Evolutionary conservation across 2,329 filamentous ascomycete genomes (phyloP).

Genomic region (Dactylella cylindrospora): DNA sequence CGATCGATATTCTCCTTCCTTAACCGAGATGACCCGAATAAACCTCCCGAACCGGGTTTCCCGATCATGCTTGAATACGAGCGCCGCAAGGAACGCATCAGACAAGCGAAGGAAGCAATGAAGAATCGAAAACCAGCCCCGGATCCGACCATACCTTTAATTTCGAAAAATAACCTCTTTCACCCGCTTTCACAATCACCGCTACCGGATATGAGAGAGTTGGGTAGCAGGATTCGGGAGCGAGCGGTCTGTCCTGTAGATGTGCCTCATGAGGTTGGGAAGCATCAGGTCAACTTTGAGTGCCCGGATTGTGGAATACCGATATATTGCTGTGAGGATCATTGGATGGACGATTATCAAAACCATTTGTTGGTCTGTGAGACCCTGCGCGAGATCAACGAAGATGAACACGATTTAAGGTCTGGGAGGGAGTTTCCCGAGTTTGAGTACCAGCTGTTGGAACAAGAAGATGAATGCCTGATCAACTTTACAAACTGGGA

Average conservation of each 20-base stretch:
- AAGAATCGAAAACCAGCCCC: slow-evolving; percentile 24
- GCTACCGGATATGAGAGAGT: slow-evolving; percentile 78
- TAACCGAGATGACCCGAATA: slow-evolving; percentile 28
- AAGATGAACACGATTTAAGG: slow-evolving; percentile 92
- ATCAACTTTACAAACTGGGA: slow-evolving; percentile 99
- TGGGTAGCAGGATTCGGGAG: slow-evolving; percentile 87
- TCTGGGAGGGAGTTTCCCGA: slow-evolving; percentile 91
- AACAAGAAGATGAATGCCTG: slow-evolving; percentile 86
- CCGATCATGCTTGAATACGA: slow-evolving; percentile 11
- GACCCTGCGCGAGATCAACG: slow-evolving; percentile 86
- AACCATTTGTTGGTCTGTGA: slow-evolving; percentile 90
- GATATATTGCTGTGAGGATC: slow-evolving; percentile 87
- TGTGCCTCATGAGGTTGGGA: slow-evolving; percentile 72
- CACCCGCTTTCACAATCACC: slow-evolving; percentile 89
- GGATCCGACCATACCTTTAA: slow-evolving; percentile 50
- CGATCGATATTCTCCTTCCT: slow-evolving; percentile 35
- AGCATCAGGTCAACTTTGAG: slow-evolving; percentile 83
- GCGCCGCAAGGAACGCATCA: slow-evolving; percentile 27
- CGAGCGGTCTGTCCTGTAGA: slow-evolving; percentile 94
- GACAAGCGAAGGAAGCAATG: slow-evolving; percentile 23
- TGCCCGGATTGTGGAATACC: slow-evolving; percentile 95
- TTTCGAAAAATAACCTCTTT: slow-evolving; percentile 81
- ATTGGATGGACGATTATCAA: slow-evolving; percentile 96
- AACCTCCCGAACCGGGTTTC: slow-evolving; percentile 28
- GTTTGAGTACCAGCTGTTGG: slow-evolving; percentile 77